These are phyloP conservation scores for Rugonectria rugulosa DNA, from an alignment of 2,329 filamentous ascomycete genomes.

Conservation along the genomic window DNA sequence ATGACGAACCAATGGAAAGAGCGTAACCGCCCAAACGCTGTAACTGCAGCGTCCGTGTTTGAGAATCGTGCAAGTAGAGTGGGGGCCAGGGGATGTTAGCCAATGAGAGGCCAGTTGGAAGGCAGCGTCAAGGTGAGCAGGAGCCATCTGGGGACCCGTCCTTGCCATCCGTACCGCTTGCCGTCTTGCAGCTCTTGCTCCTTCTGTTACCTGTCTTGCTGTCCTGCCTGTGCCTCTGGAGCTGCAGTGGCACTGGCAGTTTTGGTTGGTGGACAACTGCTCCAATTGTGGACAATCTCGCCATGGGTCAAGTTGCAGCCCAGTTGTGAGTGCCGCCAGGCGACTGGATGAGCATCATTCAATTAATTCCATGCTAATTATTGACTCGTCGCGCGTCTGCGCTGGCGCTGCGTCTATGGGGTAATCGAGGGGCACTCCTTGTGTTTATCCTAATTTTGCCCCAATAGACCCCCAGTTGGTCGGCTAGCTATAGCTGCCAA, in stretches of 20 bases:
- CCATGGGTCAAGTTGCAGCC: slow-evolving; percentile 14
- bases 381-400: not conserved
- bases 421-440: no score
- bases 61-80: not conserved
- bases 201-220: no score
- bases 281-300: not conserved
- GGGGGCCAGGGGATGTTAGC: not conserved
- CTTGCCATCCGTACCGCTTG: not conserved
- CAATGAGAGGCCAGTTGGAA: slow-evolving; percentile 6
- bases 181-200: no score
- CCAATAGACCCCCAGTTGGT: not conserved
- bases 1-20: slow-evolving; percentile 8
- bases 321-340: slow-evolving; percentile 8
- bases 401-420: slow-evolving; percentile 15
- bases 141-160: slow-evolving; percentile 8
- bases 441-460: not conserved
- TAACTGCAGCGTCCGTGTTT: slow-evolving; percentile 20
- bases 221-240: no score
- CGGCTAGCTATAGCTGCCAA: slow-evolving; percentile 2
- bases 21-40: slow-evolving; percentile 16
- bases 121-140: not conserved
- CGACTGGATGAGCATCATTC: slow-evolving; percentile 16
- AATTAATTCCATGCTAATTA: not conserved
- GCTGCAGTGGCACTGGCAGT: not conserved
- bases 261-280: slow-evolving; percentile 11